These are phyloP conservation scores for Coemansia sp. DNA, from an alignment of 192 early-diverging fungal species.

Conservation along the genomic window DNA sequence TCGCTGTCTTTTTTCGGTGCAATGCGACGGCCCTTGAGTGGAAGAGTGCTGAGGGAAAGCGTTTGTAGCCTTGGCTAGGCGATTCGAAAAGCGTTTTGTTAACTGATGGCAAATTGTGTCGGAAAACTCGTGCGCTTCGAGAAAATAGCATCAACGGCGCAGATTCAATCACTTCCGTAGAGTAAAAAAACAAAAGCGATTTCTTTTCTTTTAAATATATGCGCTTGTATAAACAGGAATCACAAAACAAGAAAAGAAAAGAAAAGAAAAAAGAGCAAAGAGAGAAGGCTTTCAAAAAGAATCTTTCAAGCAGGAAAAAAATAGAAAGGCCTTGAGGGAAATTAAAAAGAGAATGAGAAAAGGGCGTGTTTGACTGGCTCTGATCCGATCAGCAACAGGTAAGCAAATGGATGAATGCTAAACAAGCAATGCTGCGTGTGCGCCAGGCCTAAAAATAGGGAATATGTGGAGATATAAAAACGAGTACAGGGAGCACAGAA, in stretches of 20 bases:
- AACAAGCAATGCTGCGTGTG: no score
- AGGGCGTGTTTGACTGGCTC: neutral
- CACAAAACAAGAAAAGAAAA: no score
- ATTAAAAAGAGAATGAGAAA: no score
- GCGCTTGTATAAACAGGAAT: no score
- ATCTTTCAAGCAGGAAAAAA: no score
- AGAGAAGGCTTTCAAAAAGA: no score
- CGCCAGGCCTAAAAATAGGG: neutral
- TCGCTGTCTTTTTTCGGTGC: conserved; percentile 6
- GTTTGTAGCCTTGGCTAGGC: neutral
- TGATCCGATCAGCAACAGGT: neutral
- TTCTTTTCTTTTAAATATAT: neutral
- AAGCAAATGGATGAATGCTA: neutral
- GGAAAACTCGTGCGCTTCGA: neutral
- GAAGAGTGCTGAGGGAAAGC: neutral
- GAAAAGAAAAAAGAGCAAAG: no score
- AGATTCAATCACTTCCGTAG: neutral
- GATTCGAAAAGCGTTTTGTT: neutral
- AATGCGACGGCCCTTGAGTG: neutral
- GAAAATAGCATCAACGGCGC: neutral
- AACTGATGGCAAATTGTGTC: neutral
- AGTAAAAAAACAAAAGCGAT: neutral
- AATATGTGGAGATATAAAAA: neutral
- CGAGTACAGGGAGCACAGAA: no score
- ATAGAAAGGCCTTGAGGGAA: no score